Evolutionary conservation across 2,329 filamentous ascomycete genomes (phyloP), one percentile per base, ranked within the genome.

Genomic region (Myriosclerotinia scirpicola): DNA sequence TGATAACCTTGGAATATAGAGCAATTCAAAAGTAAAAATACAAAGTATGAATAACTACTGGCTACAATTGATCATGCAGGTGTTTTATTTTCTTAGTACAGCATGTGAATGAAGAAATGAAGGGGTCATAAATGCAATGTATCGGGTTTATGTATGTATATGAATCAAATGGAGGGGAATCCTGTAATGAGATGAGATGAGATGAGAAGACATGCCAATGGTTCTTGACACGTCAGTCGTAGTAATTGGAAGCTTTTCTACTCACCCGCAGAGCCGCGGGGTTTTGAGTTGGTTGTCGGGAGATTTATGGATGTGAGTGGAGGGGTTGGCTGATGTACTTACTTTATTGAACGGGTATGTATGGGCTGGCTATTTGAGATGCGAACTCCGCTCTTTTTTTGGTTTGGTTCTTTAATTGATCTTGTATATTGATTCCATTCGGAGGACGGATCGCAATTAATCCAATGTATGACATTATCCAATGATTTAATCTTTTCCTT

Each of bases 221-320:
- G 20, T 22, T 22, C 67, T 63, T 67, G 72, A 75, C 74, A 76
- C 74, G 74, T 76, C 74, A 76, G 73, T 73, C 69, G 69, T 59
- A n/a, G 44, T 22, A 2, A 12, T 36, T 36, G 8, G 36, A 40
- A 17, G 54, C 3, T 42, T 68, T 69, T 62, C 44, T 48, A 59
- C 34, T 69, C 68, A 64, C 66, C 68, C 46, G 65, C 68, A 70
- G 72, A 73, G 71, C 72, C 70, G 62, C 70, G 68, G 66, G 14
- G 2, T 17, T 36, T n/a, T 48, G 8, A 50, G n/a, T 59, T 40
- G 55, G 55, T 15, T 34, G 46, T 44, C 7, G 38, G 22, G 15
- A n/a, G 40, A 7, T 26, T 26, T 26, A 46, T 22, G 50, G 50
- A 30, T n/a, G 5, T 59, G 42, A 9, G 15, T 59, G 20, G 1